These are phyloP conservation scores for Priceomyces medius DNA, from an alignment of 805 yeast genomes.

Conservation along the genomic window DNA sequence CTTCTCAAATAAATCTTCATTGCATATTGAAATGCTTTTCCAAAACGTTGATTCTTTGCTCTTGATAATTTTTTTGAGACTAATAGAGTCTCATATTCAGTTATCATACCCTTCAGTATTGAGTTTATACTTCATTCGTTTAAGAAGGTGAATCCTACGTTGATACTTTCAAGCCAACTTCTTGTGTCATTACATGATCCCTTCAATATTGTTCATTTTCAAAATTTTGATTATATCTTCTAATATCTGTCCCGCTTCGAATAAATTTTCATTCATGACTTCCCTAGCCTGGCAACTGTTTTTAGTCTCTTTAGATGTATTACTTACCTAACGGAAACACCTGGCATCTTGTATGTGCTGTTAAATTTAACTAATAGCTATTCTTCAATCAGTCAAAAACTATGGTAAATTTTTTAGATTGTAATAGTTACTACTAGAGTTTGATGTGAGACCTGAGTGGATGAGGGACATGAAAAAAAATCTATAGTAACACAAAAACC, in stretches of 20 bases:
- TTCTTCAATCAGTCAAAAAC: not conserved
- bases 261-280: not conserved
- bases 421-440: not conserved
- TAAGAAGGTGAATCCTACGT: no score
- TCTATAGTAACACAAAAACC: not conserved
- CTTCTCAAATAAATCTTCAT: no score
- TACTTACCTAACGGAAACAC: constrained; percentile 97
- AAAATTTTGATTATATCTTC: no score
- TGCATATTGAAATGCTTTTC: no score
- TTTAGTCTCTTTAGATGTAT: not conserved
- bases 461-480: constrained; percentile 4
- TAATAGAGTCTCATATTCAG: no score
- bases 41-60: no score
- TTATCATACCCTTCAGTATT: no score
- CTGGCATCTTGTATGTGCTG: constrained; percentile 71
- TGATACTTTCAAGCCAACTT: no score
- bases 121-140: no score
- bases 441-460: not conserved
- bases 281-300: not conserved
- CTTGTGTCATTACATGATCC: no score
- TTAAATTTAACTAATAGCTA: constrained; percentile 7
- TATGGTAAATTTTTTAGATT: constrained; percentile 1
- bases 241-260: not conserved
- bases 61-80: no score
- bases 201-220: no score